Evolutionary conservation across 495 filamentous ascomycete species (phyloP).

Genomic region (Aspergillus sparsus): DNA sequence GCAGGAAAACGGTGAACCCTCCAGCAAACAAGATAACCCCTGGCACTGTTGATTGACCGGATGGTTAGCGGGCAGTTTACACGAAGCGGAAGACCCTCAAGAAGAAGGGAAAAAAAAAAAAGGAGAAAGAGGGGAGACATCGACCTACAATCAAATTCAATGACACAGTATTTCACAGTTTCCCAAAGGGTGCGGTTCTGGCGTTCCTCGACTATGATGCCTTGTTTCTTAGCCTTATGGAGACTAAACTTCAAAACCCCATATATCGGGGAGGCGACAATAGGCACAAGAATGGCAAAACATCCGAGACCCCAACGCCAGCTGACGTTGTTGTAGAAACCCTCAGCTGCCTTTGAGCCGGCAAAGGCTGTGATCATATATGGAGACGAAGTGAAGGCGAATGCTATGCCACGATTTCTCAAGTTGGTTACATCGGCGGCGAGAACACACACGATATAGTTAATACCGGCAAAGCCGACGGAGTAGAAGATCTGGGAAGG

Average conservation of each 20-base stretch:
- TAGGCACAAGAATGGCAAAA: constrained; percentile 59
- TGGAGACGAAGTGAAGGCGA: constrained; percentile 59
- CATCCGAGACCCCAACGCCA: constrained; percentile 65
- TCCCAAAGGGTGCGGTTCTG: constrained; percentile 41
- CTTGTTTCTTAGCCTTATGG: constrained; percentile 52
- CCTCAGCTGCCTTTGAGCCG: constrained; percentile 3
- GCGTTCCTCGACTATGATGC: constrained; percentile 33
- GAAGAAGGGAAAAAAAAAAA: not conserved
- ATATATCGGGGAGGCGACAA: constrained; percentile 52
- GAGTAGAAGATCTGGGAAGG: constrained; percentile 51
- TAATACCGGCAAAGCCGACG: constrained; percentile 55
- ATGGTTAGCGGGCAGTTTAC: not conserved
- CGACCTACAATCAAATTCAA: constrained; percentile 58
- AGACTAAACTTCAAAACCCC: constrained; percentile 52
- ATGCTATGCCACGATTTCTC: constrained; percentile 60
- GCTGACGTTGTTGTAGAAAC: constrained; percentile 45
- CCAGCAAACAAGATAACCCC: constrained; percentile 57
- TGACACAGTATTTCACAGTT: constrained; percentile 51
- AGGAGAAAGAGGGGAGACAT: no score
- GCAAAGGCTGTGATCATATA: constrained; percentile 26
- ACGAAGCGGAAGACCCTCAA: no score
- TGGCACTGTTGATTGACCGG: constrained; percentile 28
- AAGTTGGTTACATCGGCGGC: constrained; percentile 62
- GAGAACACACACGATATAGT: constrained; percentile 58
- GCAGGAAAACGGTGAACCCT: constrained; percentile 60